Evolutionary conservation across 371 early-diverging fungal species (phyloP), one percentile per base, ranked within the genome.

Genomic region (Syncephalis plumigaleata): DNA sequence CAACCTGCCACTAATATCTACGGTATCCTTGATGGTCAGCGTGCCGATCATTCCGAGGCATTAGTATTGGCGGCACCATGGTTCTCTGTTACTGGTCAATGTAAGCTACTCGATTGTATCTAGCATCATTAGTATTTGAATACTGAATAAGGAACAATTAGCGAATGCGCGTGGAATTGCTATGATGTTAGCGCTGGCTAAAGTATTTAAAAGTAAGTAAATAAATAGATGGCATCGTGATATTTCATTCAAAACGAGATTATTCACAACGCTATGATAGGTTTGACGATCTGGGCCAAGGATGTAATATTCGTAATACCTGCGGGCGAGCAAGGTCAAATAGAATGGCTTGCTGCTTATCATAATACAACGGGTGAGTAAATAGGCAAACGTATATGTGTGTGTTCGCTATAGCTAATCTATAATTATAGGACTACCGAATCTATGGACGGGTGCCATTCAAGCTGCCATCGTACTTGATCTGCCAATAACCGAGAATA

Each of bases 271-370:
- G 11, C 3, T 16, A 5, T 47, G 53, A 50, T 47, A 79, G 79
- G 66, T 50, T 79, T 66, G 50, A 77, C 79, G 27, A 78, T 81
- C 59, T 92, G 91, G 93, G 72, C 91, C 39, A 90, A 91, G 59
- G 95, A 93, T 56, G 68, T 92, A 18, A 75, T 96, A 9, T 70
- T 94, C 40, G 60, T 94, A 4, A 73, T 91, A 1, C 71, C 87
- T 2, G 88, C 90, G 55, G 66, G 76, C 3, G 81, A 75, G 13
- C 67, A 71, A 18, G 50, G 59, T 1, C 93, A 92, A 2, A 74
- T 81, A 45, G 78, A 81, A 5, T 96, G 91, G 91, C 64, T 94
- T n/a, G 70, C 79, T 39, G 84, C 87, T 1, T 93, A 96, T 60
- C 93, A 93, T n/a, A n/a, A 47, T 37, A 36, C 31, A 21, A 26